Percentiles rank a stretch among this genome's conserved stretches.
phyloP scores from a whole-genome alignment of 2,329 filamentous ascomycete species.

The Corniculantispora saksenae region DNA sequence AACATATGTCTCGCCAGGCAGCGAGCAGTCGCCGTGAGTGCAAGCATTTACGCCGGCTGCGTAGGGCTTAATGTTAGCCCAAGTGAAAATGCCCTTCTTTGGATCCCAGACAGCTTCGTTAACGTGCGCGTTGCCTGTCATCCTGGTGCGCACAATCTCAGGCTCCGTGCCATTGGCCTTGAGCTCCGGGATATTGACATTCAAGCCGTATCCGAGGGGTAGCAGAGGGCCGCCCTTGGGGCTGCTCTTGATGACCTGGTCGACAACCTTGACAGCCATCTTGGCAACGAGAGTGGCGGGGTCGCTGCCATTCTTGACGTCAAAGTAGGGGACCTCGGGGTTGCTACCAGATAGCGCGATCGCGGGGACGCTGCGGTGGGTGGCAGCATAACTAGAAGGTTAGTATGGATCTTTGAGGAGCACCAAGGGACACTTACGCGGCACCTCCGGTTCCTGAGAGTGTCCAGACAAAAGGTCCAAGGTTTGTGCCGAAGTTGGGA shows the following conservation, averaged over 20 bases:
- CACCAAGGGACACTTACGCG: constrained; percentile 30
- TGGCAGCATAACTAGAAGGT: constrained; percentile 45
- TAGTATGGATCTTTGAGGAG: neutral
- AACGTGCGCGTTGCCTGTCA: constrained; percentile 50
- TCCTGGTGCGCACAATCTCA: constrained; percentile 46
- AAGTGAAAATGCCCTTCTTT: constrained; percentile 45
- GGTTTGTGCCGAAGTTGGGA: constrained; percentile 57
- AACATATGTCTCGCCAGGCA: constrained; percentile 53
- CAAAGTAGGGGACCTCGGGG: constrained; percentile 42
- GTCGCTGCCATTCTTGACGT: constrained; percentile 41
- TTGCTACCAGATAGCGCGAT: constrained; percentile 51
- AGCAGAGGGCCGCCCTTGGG: constrained; percentile 35
- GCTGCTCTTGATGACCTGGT: constrained; percentile 43
- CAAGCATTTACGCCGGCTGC: constrained; percentile 47
- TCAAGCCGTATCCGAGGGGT: constrained; percentile 53
- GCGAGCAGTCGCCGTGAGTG: constrained; percentile 51
- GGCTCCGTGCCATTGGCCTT: constrained; percentile 42
- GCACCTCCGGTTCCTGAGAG: constrained; percentile 52
- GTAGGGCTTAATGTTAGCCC: constrained; percentile 39
- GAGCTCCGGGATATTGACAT: constrained; percentile 51
- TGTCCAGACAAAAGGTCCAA: constrained; percentile 56
- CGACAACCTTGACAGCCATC: constrained; percentile 44
- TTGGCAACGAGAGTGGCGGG: constrained; percentile 45
- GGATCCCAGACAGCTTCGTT: constrained; percentile 47
- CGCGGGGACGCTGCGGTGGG: constrained; percentile 50